Evolutionary conservation across 2,329 filamentous ascomycete genomes (phyloP).

Genomic region (Curvularia hawaiiensis): DNA sequence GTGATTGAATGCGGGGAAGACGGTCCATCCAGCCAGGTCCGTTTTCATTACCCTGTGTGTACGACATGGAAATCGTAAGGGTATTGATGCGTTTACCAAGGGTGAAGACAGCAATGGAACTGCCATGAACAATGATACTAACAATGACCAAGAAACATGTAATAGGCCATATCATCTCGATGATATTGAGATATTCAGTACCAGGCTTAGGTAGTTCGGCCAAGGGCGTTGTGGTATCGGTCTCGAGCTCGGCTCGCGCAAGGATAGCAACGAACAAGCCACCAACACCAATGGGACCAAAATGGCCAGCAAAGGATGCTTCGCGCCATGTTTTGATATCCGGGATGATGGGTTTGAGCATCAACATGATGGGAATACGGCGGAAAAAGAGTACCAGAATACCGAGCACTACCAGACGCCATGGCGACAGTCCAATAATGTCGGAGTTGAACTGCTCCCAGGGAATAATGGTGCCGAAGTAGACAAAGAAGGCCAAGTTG

Average conservation of each 20-base stretch:
- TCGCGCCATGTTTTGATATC: constrained; percentile 99
- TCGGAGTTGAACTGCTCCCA: constrained; percentile 87
- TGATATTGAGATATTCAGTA: constrained; percentile 69
- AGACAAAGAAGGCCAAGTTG: constrained; percentile 98
- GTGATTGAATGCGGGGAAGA: constrained; percentile 79
- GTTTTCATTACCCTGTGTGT: constrained; percentile 87
- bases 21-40: constrained; percentile 95
- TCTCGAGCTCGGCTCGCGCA: constrained; percentile 88
- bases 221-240: constrained; percentile 74
- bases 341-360: constrained; percentile 88
- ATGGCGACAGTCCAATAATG: constrained; percentile 75
- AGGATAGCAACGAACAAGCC: constrained; percentile 95
- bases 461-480: constrained; percentile 94
- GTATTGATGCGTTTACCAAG: constrained; percentile 98
- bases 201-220: constrained; percentile 61
- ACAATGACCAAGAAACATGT: constrained; percentile 91
- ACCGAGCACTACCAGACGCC: constrained; percentile 93
- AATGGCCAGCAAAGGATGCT: constrained; percentile 94
- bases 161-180: constrained; percentile 93
- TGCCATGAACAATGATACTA: constrained; percentile 94
- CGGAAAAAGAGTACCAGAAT: constrained; percentile 94
- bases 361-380: constrained; percentile 92
- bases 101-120: constrained; percentile 97
- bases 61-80: constrained; percentile 91
- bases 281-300: constrained; percentile 95